A percentile compares a stretch with the other conserved stretches of the same genome.
These are phyloP conservation scores for Chrysanthemum seticuspe DNA, from an alignment of 129 eudicot species.

Conservation along the genomic window DNA sequence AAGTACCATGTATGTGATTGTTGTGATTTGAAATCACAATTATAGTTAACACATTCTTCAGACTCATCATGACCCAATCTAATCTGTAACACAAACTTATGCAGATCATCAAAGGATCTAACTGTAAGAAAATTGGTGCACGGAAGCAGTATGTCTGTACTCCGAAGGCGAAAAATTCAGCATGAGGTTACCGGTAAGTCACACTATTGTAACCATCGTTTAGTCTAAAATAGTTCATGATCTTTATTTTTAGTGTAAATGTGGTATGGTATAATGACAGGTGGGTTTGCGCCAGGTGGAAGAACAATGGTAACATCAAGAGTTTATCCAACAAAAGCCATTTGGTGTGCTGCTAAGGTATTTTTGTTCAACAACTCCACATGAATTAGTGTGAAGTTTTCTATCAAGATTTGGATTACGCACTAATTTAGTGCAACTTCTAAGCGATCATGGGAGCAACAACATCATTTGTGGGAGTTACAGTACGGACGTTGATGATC, in stretches of 20 bases:
- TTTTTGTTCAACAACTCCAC: conserved; percentile 89
- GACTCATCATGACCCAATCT: not conserved
- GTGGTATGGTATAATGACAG: conserved; percentile 27
- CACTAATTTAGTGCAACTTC: too few species aligned
- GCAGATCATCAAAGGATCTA: conserved; percentile 74
- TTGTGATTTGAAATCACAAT: too few species aligned
- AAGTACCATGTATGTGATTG: too few species aligned
- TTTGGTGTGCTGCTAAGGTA: conserved; percentile 54
- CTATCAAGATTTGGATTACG: too few species aligned
- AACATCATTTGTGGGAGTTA: too few species aligned
- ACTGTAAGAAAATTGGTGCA: conserved; percentile 54
- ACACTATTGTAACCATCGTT: not conserved
- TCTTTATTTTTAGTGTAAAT: not conserved
- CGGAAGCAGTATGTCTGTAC: conserved; percentile 73
- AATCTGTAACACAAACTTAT: conserved; percentile 10
- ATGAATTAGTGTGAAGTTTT: conserved; percentile 42
- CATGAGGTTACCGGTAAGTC: conserved; percentile 57
- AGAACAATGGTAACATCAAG: conserved; percentile 78
- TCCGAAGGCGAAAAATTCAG: conserved; percentile 64
- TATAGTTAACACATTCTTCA: too few species aligned
- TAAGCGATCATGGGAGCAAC: too few species aligned
- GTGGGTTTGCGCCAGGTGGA: conserved; percentile 90
- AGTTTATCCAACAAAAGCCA: conserved; percentile 74
- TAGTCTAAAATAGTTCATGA: too few species aligned
- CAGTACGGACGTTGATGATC: too few species aligned